Conservation (phyloP, 768 basidiomycete species). For the Fistulinella prunicolor region DNA sequence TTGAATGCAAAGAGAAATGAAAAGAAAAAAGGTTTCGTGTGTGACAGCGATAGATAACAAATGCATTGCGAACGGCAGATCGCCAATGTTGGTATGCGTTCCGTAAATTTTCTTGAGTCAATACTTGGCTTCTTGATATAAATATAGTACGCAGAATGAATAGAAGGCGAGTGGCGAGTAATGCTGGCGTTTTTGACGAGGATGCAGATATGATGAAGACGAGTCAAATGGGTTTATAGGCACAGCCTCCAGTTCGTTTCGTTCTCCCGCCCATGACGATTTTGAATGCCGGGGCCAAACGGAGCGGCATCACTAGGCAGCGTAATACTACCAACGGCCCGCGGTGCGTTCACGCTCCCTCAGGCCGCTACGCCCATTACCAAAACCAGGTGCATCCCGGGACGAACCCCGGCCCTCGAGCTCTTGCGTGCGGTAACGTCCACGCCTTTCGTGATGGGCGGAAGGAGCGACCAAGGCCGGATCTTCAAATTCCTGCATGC, state of each 20-base stretch:
- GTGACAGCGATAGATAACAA: constrained; percentile 33
- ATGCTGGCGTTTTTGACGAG: constrained; percentile 29
- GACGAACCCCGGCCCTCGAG: constrained; percentile 42
- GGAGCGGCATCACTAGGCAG: constrained; percentile 1
- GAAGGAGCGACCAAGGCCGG: constrained; percentile 23
- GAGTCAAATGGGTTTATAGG: constrained; percentile 20
- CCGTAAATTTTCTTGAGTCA: constrained; percentile 31
- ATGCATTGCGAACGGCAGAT: constrained; percentile 29
- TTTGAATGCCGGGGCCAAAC: constrained; percentile 12
- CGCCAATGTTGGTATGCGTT: constrained; percentile 32
- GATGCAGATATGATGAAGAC: constrained; percentile 17
- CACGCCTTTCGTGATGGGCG: constrained; percentile 39
- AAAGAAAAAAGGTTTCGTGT: constrained; percentile 19
- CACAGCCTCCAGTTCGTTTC: constrained; percentile 22
- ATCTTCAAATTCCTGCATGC: constrained; percentile 34
- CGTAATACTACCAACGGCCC: constrained; percentile 23
- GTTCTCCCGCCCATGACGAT: constrained; percentile 9
- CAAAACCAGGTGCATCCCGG: constrained; percentile 58
- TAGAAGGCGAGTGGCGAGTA: constrained; percentile 25
- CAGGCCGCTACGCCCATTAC: constrained; percentile 64
- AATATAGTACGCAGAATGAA: constrained; percentile 35
- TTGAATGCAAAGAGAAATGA: constrained; percentile 22
- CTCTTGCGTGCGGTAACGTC: constrained; percentile 54
- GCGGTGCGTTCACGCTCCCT: constrained; percentile 39
- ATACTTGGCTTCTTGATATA: constrained; percentile 34